These are phyloP conservation scores for Rhododendron williamsianum DNA, from an alignment of 148 eudicot species.

Conservation along the genomic window DNA sequence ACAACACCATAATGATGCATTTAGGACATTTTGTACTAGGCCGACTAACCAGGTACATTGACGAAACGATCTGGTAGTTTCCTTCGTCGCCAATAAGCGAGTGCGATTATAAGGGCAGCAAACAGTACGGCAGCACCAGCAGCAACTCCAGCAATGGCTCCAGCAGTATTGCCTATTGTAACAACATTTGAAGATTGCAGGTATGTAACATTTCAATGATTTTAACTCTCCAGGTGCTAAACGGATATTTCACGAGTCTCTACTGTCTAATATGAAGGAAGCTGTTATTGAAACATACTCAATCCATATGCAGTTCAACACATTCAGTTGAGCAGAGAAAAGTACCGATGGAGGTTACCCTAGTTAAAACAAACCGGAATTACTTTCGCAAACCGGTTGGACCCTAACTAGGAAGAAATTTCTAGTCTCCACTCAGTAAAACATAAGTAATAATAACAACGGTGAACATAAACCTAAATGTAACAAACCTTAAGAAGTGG, in stretches of 20 bases:
- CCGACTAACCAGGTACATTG: conserved; percentile 74
- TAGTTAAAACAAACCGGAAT: no score
- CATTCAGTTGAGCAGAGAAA: not conserved
- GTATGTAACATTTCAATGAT: not conserved
- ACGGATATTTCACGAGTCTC: not conserved
- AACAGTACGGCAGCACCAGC: conserved; percentile 73
- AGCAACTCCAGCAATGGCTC: conserved; percentile 82
- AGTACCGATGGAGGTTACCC: not conserved
- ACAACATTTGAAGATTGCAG: conserved; percentile 9
- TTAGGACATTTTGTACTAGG: not conserved
- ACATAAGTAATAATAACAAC: no score
- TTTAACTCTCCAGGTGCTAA: not conserved
- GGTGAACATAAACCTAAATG: not conserved
- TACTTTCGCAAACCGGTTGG: no score
- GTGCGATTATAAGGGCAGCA: conserved; percentile 64
- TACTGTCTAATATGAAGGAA: not conserved
- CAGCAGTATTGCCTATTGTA: conserved; percentile 50
- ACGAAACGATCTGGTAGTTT: conserved; percentile 66
- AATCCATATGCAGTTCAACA: not conserved
- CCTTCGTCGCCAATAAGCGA: conserved; percentile 60
- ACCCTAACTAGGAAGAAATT: no score
- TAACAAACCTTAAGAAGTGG: conserved; percentile 41
- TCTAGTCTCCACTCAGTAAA: not conserved
- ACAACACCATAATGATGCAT: not conserved
- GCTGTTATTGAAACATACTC: not conserved